Conservation (phyloP, 2,329 filamentous ascomycete species). For the Phialophora chinensis region DNA sequence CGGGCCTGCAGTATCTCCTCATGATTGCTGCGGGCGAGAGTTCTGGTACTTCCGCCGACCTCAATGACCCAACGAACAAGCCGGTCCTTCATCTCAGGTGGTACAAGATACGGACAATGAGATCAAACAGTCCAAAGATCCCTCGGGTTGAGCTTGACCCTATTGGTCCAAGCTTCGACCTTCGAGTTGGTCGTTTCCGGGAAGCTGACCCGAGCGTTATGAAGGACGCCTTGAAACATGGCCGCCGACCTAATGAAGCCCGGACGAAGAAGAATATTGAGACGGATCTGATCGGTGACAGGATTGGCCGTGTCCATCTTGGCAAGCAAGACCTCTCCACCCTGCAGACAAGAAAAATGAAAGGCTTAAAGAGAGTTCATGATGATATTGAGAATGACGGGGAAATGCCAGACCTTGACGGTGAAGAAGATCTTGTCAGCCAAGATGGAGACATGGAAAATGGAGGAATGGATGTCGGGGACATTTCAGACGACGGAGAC, state of each 20-base stretch:
- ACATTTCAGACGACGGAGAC: constrained; percentile 21
- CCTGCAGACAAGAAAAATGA: constrained; percentile 98
- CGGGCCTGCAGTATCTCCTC: constrained; percentile 90
- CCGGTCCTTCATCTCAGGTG: constrained; percentile 70
- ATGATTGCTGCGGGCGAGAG: constrained; percentile 77
- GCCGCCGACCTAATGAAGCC: constrained; percentile 65
- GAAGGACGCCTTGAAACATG: constrained; percentile 90
- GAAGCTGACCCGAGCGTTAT: constrained; percentile 78
- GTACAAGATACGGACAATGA: constrained; percentile 85
- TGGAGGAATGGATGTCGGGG: constrained; percentile 51
- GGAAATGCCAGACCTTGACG: constrained; percentile 31
- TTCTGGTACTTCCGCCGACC: constrained; percentile 42
- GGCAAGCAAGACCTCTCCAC: constrained; percentile 85
- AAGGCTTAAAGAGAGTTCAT: constrained; percentile 87
- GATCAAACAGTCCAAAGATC: constrained; percentile 76
- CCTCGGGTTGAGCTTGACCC: constrained; percentile 93
- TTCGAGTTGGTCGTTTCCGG: constrained; percentile 78
- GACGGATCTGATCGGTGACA: constrained; percentile 91
- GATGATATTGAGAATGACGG: constrained; percentile 62
- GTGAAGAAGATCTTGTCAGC: constrained; percentile 37
- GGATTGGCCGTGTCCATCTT: constrained; percentile 90
- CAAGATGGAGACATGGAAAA: constrained; percentile 37
- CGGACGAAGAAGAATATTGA: constrained; percentile 94
- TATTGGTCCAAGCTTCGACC: constrained; percentile 93
- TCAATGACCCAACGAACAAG: constrained; percentile 45